Conservation (phyloP, 108 stramenopile species). For the Nitzschia putrida region DNA sequence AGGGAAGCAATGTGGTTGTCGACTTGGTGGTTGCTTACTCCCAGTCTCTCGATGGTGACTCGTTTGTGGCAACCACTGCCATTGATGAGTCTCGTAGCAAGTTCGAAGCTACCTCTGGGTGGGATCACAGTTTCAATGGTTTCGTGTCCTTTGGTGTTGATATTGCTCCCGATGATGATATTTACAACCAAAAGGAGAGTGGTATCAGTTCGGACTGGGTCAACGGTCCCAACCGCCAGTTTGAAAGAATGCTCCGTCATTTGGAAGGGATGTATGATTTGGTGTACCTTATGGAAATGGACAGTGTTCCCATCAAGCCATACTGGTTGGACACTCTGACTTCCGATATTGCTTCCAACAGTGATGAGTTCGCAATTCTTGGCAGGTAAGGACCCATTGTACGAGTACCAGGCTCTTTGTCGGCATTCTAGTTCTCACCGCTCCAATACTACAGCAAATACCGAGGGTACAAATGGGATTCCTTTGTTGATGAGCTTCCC, state of each 20-base stretch:
- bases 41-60: constrained; percentile 50
- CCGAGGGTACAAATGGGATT: constrained; percentile 71
- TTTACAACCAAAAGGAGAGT: constrained; percentile 51
- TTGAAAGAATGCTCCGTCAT: constrained; percentile 65
- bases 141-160: constrained; percentile 66
- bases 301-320: constrained; percentile 59
- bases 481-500: constrained; percentile 66
- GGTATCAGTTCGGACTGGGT: constrained; percentile 66
- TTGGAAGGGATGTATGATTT: constrained; percentile 60
- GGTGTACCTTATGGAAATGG: constrained; percentile 76
- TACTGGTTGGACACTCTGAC: constrained; percentile 71
- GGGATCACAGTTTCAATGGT: constrained; percentile 61
- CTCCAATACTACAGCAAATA: constrained; percentile 49
- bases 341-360: constrained; percentile 47
- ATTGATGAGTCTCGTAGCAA: constrained; percentile 59
- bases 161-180: constrained; percentile 51
- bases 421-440: too few relatives aligned
- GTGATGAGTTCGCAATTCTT: constrained; percentile 55
- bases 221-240: constrained; percentile 74
- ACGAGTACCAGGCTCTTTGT: too few relatives aligned
- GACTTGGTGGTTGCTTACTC: constrained; percentile 73
- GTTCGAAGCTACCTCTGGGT: constrained; percentile 63
- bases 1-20: constrained; percentile 10
- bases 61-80: constrained; percentile 26
- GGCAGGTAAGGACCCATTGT: constrained; percentile 78